phyloP scores from a whole-genome alignment of 306 rosid genomes.

The Cajanus cajan region DNA sequence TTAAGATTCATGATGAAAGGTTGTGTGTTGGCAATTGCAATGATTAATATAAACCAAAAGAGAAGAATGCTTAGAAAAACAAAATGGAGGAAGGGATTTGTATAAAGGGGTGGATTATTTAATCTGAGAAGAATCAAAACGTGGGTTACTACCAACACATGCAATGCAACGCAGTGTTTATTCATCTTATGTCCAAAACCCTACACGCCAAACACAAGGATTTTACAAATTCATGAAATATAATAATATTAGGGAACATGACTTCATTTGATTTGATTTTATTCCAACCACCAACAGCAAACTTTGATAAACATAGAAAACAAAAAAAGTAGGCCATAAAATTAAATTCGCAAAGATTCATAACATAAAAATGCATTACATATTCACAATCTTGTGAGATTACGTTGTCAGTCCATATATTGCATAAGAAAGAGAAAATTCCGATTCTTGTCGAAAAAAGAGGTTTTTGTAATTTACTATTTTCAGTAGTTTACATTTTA shows the following conservation, averaged over 20 bases:
- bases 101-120: background rate
- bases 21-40: conserved; percentile 26
- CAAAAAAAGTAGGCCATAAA: background rate
- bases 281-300: conserved; percentile 28
- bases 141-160: conserved; percentile 14
- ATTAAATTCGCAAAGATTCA: background rate
- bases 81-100: background rate
- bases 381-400: background rate
- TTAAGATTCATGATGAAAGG: conserved; percentile 35
- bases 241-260: background rate
- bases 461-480: background rate
- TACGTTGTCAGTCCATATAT: background rate
- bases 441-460: background rate
- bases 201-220: background rate
- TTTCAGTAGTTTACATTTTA: background rate
- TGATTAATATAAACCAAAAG: conserved; percentile 25
- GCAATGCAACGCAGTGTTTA: conserved; percentile 2
- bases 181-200: conserved; percentile 20
- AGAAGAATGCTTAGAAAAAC: background rate
- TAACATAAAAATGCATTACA: background rate
- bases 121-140: conserved; percentile 13
- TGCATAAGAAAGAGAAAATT: background rate
- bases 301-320: background rate
- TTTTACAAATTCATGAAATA: conserved; percentile 10
- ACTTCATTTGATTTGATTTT: background rate